Conservation (phyloP, 2,329 filamentous ascomycete species). For the Fonsecaea pugnacius region DNA sequence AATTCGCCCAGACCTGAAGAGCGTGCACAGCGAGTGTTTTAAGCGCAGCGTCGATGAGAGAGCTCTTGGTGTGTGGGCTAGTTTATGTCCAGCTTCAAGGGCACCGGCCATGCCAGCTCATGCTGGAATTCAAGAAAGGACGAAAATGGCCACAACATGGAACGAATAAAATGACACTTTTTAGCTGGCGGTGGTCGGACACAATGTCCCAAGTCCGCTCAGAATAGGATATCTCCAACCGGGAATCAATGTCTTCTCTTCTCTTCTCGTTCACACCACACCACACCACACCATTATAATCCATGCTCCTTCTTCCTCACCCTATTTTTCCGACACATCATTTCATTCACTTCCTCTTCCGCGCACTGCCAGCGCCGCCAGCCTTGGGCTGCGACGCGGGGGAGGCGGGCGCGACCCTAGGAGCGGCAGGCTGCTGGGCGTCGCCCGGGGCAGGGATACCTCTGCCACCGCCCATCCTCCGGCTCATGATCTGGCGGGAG, state of each 20-base stretch:
- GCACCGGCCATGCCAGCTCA: neutral
- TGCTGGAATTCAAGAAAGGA: neutral
- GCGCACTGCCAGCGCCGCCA: conserved; percentile 26
- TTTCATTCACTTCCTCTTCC: conserved; percentile 33
- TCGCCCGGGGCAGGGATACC: conserved; percentile 14
- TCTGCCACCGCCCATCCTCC: conserved; percentile 21
- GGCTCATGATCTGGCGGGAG: conserved; percentile 62
- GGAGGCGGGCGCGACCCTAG: conserved; percentile 19
- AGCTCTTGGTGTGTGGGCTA: neutral
- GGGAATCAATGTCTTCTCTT: neutral
- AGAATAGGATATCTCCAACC: neutral
- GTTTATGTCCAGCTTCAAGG: neutral
- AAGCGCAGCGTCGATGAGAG: neutral
- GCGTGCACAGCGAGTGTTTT: neutral
- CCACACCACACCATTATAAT: too few relatives aligned
- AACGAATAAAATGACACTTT: conserved; percentile 3
- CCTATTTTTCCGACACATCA: neutral
- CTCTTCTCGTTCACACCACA: neutral
- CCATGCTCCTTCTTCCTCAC: too few relatives aligned
- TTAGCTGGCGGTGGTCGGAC: neutral
- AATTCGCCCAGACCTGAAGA: neutral
- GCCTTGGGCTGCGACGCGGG: conserved; percentile 23
- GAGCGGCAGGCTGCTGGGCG: conserved; percentile 20
- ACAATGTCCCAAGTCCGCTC: neutral
- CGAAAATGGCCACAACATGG: neutral